Conservation (phyloP, 2,329 filamentous ascomycete genomes). For the Trichoderma arundinaceum region DNA sequence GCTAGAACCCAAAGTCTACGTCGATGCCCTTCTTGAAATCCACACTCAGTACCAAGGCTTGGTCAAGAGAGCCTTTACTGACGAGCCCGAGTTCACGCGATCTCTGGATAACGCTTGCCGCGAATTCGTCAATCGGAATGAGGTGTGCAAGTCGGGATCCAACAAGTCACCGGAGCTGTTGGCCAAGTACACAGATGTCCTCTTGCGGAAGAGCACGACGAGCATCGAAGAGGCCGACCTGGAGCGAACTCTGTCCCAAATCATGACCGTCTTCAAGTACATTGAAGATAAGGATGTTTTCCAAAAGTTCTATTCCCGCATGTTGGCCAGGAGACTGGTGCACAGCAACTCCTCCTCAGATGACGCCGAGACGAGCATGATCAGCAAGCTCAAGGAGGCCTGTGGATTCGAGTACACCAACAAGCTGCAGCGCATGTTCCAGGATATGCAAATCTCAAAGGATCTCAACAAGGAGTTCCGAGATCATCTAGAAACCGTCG, state of each 20-base stretch:
- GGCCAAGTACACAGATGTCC: constrained; percentile 91
- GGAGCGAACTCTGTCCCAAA: constrained; percentile 84
- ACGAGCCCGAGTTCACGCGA: constrained; percentile 95
- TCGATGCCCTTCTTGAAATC: constrained; percentile 91
- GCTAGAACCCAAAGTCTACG: constrained; percentile 94
- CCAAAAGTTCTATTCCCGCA: constrained; percentile 98
- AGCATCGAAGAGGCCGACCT: constrained; percentile 93
- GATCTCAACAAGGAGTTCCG: constrained; percentile 91
- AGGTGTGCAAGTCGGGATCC: constrained; percentile 90
- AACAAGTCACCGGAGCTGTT: constrained; percentile 94
- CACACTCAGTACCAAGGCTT: constrained; percentile 91
- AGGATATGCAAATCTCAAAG: constrained; percentile 98
- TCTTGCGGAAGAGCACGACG: constrained; percentile 91
- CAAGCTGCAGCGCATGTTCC: constrained; percentile 99
- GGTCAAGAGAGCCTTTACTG: constrained; percentile 89
- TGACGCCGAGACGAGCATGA: constrained; percentile 99
- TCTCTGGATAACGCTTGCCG: constrained; percentile 96
- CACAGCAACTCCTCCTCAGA: constrained; percentile 95
- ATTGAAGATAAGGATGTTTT: constrained; percentile 99
- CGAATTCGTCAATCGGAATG: constrained; percentile 97
- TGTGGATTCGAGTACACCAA: constrained; percentile 99
- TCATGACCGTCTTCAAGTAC: constrained; percentile 99
- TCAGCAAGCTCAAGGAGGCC: constrained; percentile 97
- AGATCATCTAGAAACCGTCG: constrained; percentile 66
- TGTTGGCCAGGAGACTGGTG: constrained; percentile 92